These are phyloP conservation scores for Amauroascus niger DNA, from an alignment of 2,329 filamentous ascomycete species.

Conservation along the genomic window DNA sequence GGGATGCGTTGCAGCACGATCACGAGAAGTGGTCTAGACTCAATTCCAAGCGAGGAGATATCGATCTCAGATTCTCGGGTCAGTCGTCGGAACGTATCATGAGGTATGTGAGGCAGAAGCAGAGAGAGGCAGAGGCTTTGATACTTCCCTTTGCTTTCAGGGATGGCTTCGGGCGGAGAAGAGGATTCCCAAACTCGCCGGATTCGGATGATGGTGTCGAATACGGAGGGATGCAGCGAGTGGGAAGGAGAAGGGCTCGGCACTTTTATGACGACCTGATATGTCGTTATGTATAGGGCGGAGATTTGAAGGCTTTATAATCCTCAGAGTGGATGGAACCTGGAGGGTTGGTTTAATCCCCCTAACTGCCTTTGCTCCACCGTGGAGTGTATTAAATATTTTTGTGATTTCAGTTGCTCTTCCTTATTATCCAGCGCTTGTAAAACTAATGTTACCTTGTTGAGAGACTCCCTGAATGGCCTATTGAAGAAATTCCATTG, in stretches of 20 bases:
- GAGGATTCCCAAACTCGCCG: neutral
- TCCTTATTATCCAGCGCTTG: neutral
- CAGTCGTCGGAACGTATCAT: conserved; percentile 4
- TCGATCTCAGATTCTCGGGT: neutral
- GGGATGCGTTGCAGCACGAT: neutral
- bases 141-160: neutral
- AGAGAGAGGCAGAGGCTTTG: neutral
- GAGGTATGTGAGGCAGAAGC: neutral
- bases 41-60: neutral
- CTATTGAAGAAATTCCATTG: no score
- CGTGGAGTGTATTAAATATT: neutral
- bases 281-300: neutral
- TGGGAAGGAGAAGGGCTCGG: neutral
- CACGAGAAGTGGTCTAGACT: neutral
- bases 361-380: neutral
- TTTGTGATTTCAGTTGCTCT: neutral
- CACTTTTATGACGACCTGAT: neutral
- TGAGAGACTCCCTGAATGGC: no score
- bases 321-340: neutral
- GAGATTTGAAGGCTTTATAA: neutral
- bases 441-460: no score
- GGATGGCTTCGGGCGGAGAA: neutral
- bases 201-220: conserved; percentile 4
- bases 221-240: neutral
- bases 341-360: neutral